Conservation (phyloP, 306 rosid genomes). For the Citrullus colocynthis region DNA sequence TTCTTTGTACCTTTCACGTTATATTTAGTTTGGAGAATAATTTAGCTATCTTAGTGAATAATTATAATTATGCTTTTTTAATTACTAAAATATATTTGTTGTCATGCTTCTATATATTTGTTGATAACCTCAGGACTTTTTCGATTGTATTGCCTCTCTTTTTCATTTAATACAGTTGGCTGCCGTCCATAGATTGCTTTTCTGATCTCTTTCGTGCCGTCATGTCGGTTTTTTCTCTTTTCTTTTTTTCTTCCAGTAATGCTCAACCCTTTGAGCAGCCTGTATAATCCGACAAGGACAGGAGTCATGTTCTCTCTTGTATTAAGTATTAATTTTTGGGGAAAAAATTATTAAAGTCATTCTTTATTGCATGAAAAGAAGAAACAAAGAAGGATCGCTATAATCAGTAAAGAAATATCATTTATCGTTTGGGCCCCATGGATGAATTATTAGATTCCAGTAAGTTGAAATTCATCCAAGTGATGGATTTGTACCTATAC, state of each 20-base stretch:
- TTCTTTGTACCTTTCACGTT: not conserved
- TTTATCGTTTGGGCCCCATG: not conserved
- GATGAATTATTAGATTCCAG: not conserved
- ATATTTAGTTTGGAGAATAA: not conserved
- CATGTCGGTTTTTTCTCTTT: not conserved
- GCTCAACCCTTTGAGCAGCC: not conserved
- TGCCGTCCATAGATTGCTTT: not conserved
- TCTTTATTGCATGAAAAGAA: not conserved
- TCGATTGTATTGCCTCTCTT: not conserved
- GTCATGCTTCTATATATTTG: not conserved
- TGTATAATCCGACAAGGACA: conserved; percentile 2
- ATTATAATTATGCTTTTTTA: not conserved
- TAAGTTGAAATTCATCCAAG: not conserved
- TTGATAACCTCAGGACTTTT: not conserved
- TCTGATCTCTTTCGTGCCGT: not conserved
- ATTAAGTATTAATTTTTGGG: not conserved
- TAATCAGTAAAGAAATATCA: not conserved
- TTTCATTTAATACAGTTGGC: not conserved
- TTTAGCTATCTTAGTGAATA: not conserved
- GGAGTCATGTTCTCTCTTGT: not conserved
- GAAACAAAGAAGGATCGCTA: not conserved
- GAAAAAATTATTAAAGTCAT: not conserved
- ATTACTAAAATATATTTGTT: not conserved
- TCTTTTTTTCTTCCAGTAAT: not conserved
- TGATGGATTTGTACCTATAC: not conserved